phyloP scores from a whole-genome alignment of 306 rosid species.

The Cucurbita moschata region DNA sequence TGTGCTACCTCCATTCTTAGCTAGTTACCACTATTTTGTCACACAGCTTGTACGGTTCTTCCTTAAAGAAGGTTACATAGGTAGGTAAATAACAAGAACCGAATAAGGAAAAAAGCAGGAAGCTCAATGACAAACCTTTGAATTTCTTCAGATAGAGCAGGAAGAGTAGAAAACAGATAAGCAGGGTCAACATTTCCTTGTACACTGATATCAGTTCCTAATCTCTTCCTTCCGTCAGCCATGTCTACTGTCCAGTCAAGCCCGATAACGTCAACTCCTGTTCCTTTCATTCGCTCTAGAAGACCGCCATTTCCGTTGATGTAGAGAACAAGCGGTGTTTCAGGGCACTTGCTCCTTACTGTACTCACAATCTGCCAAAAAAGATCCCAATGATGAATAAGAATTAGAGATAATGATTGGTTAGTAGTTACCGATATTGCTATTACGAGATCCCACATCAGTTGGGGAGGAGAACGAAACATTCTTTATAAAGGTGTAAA shows the following conservation, averaged over 20 bases:
- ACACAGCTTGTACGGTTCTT: background rate
- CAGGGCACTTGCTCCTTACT: constrained; percentile 58
- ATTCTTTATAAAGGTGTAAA: too few species aligned
- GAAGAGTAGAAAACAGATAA: constrained; percentile 67
- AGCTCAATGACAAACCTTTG: constrained; percentile 45
- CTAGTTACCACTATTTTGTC: background rate
- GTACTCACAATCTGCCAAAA: constrained; percentile 57
- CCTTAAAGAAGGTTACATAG: background rate
- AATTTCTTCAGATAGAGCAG: constrained; percentile 73
- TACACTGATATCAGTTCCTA: constrained; percentile 61
- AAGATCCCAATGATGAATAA: background rate
- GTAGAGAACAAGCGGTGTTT: constrained; percentile 76
- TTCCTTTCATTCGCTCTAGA: constrained; percentile 84
- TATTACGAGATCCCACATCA: too few species aligned
- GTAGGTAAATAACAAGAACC: background rate
- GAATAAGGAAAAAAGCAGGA: background rate
- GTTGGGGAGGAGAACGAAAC: too few species aligned
- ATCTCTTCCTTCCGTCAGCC: constrained; percentile 81
- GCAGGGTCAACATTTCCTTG: constrained; percentile 99
- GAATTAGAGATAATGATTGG: background rate
- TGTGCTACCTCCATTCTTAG: background rate
- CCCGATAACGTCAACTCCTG: constrained; percentile 86
- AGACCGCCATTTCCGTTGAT: constrained; percentile 95
- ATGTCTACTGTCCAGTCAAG: constrained; percentile 97
- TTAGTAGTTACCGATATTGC: constrained; percentile 4